Evolutionary conservation across 768 basidiomycete genomes (phyloP), one percentile per base, ranked within the genome.

Genomic region (Hygrocybe coccinea): DNA sequence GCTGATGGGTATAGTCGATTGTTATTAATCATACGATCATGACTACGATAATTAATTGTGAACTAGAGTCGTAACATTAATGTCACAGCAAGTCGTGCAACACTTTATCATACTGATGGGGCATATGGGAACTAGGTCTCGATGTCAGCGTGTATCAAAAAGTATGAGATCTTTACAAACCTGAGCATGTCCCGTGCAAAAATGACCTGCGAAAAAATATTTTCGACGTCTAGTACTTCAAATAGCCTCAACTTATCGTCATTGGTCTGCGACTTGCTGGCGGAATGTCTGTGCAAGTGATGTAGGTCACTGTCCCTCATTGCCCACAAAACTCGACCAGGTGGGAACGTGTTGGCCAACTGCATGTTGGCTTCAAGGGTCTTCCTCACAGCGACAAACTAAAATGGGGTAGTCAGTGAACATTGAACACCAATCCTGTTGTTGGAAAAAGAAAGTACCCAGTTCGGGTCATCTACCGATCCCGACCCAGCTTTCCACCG

Each of bases 291-390:
- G 68, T 85, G 81, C 0, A 80, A 73, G 8, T 79, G 79, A 52
- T 85, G 82, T 21, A 91, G 66, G 67, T 89, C 86, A 46, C 79
- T 77, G 55, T 91, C 84, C 54, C 87, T 79, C 67, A 90, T 75
- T 5, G 85, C 89, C 89, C 89, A 91, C 33, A 89, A 75, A 14
- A 91, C 83, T 7, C 83, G 78, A 2, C 89, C 90, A 0, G 90
- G 86, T 11, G 89, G 89, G 58, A 81, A 90, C 66, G 89, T 78
- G 60, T 84, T 78, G 2, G 81, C 71, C 74, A 78, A 80, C 48
- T 82, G 79, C 89, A 92, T 91, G 56, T 88, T 90, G 44, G 89
- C 89, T 66, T 91, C 88, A 0, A 92, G 77, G 2, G 89, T 91
- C 75, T 89, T 91, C 44, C 90, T 82, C 56, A 87, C 79, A 0